phyloP scores from a whole-genome alignment of 108 stramenopile genomes.

The Mediolabrus comicus region DNA sequence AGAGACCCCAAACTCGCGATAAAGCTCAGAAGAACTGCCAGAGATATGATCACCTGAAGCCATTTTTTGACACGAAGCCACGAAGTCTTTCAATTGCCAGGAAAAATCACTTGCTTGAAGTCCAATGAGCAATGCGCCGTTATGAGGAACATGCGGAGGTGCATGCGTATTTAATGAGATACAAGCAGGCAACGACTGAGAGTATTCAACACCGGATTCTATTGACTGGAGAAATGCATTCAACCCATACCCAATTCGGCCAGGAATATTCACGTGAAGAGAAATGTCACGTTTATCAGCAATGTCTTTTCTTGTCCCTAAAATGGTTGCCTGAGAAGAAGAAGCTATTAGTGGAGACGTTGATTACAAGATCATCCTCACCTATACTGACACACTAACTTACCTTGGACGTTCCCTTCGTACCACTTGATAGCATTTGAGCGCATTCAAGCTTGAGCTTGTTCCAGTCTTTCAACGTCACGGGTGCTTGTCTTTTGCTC shows the following conservation, averaged over 20 bases:
- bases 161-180: constrained; percentile 15
- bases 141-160: constrained; percentile 16
- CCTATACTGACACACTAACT: background rate
- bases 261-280: constrained; percentile 37
- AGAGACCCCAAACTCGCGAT: constrained; percentile 46
- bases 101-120: constrained; percentile 59
- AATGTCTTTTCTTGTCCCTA: constrained; percentile 51
- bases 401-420: constrained; percentile 49
- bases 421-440: constrained; percentile 42
- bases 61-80: constrained; percentile 32
- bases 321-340: constrained; percentile 43
- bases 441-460: constrained; percentile 41
- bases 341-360: constrained; percentile 20
- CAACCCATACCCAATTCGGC: constrained; percentile 8
- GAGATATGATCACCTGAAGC: constrained; percentile 23
- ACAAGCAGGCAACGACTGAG: constrained; percentile 22
- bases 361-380: constrained; percentile 31
- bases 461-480: constrained; percentile 31
- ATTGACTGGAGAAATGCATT: constrained; percentile 33
- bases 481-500: constrained; percentile 22
- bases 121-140: constrained; percentile 68
- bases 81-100: constrained; percentile 58
- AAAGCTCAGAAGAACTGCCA: constrained; percentile 11
- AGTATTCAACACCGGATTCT: constrained; percentile 4
- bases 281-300: constrained; percentile 47